Evolutionary conservation across 805 yeast genomes (phyloP).

Genomic region (Scheffersomyces amazonensis): DNA sequence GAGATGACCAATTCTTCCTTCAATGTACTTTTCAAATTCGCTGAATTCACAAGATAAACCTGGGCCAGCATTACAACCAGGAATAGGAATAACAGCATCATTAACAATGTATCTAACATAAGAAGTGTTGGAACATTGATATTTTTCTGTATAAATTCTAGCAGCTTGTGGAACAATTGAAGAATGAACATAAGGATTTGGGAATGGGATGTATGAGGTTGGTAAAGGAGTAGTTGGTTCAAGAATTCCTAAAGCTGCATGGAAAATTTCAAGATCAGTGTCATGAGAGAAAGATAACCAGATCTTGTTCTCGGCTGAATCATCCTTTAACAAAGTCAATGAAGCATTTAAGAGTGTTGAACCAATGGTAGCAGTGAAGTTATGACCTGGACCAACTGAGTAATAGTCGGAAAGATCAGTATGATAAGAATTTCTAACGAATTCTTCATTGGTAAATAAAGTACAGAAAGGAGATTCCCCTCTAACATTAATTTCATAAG

Average conservation of each 20-base stretch:
- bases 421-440: conserved; percentile 58
- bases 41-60: conserved; percentile 41
- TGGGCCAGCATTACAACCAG: conserved; percentile 35
- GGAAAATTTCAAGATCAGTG: conserved; percentile 57
- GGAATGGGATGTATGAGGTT: conserved; percentile 44
- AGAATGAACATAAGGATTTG: conserved; percentile 43
- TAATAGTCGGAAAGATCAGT: conserved; percentile 61
- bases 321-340: conserved; percentile 45
- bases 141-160: conserved; percentile 36
- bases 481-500: conserved; percentile 67
- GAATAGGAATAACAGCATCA: conserved; percentile 38
- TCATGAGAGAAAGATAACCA: conserved; percentile 78
- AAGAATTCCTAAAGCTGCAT: conserved; percentile 63
- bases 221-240: conserved; percentile 43
- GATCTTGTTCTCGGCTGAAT: conserved; percentile 44
- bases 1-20: conserved; percentile 22
- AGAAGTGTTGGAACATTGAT: conserved; percentile 22
- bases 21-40: conserved; percentile 28
- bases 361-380: conserved; percentile 57
- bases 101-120: conserved; percentile 39
- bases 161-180: conserved; percentile 41
- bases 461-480: conserved; percentile 69
- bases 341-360: conserved; percentile 51
- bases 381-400: conserved; percentile 61
- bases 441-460: conserved; percentile 66